Conservation (phyloP, 805 yeast species). For the Wickerhamomyces ciferrii region DNA sequence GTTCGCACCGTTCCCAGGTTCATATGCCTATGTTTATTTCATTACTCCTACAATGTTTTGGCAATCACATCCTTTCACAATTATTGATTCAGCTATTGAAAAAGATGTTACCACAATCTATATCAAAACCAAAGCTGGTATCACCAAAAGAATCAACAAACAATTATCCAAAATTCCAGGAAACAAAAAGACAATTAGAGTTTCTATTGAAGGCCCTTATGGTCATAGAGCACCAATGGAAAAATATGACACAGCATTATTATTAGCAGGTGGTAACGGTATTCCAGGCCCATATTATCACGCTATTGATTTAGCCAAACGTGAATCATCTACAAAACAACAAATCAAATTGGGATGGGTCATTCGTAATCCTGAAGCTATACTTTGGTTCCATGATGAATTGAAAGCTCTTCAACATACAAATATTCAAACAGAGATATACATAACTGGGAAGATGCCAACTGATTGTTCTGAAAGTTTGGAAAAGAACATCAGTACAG, state of each 20-base stretch:
- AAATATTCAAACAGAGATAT: slow-evolving; percentile 27
- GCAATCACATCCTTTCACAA: slow-evolving; percentile 76
- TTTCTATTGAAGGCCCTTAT: slow-evolving; percentile 60
- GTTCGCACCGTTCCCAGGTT: slow-evolving; percentile 50
- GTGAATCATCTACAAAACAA: slow-evolving; percentile 21
- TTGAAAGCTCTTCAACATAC: slow-evolving; percentile 24
- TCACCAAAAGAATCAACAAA: slow-evolving; percentile 39
- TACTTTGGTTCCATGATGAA: slow-evolving; percentile 44
- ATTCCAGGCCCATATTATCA: slow-evolving; percentile 46
- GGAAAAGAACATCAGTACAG: background rate
- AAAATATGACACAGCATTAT: slow-evolving; percentile 32
- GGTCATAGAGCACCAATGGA: slow-evolving; percentile 38
- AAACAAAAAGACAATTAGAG: slow-evolving; percentile 26
- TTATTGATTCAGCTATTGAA: slow-evolving; percentile 34
- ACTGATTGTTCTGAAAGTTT: slow-evolving; percentile 4
- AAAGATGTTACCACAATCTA: slow-evolving; percentile 35
- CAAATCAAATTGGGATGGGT: slow-evolving; percentile 56
- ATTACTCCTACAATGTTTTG: slow-evolving; percentile 46
- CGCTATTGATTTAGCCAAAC: slow-evolving; percentile 24
- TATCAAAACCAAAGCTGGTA: slow-evolving; percentile 53
- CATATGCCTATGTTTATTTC: slow-evolving; percentile 53
- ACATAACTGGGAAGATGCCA: slow-evolving; percentile 29
- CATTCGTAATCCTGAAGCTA: slow-evolving; percentile 44
- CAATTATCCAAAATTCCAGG: slow-evolving; percentile 22
- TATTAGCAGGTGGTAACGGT: slow-evolving; percentile 50